A percentile compares a stretch with the other conserved stretches of the same genome.
These are phyloP conservation scores for Aureobasidium sp. DNA, from an alignment of 2,329 filamentous ascomycete species.

Conservation along the genomic window DNA sequence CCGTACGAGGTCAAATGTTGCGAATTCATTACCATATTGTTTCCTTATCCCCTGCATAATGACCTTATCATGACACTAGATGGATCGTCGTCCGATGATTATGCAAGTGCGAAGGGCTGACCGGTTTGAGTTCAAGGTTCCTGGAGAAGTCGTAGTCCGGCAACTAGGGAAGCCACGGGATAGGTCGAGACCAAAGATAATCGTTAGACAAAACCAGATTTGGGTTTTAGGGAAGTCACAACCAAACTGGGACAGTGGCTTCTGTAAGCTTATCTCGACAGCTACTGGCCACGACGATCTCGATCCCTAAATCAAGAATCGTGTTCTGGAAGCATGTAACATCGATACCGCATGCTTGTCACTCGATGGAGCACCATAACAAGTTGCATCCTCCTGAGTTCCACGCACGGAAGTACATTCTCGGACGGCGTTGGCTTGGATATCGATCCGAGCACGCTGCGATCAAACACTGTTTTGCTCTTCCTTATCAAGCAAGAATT, in stretches of 20 bases:
- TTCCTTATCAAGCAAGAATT: neutral
- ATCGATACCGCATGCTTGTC: neutral
- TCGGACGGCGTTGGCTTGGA: no score
- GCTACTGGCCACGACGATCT: neutral
- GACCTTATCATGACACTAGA: conserved; percentile 8
- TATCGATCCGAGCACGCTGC: no score
- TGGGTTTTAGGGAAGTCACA: conserved; percentile 2
- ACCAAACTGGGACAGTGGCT: conserved; percentile 7
- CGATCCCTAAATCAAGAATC: neutral
- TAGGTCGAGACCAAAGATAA: neutral
- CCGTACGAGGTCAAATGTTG: conserved; percentile 6
- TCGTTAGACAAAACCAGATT: neutral
- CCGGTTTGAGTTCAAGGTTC: conserved; percentile 10
- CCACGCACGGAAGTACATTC: no score
- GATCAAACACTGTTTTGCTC: neutral
- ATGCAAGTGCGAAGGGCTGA: conserved; percentile 4
- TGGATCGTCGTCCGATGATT: neutral
- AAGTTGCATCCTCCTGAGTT: neutral
- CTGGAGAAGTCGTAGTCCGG: conserved; percentile 5
- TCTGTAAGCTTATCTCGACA: conserved; percentile 8
- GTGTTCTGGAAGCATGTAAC: neutral
- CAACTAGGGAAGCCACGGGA: neutral
- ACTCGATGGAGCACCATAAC: neutral
- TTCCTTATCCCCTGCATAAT: conserved; percentile 5
- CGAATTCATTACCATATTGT: conserved; percentile 4